phyloP scores from a whole-genome alignment of 2,329 filamentous ascomycete genomes.

The Phialophora tarda region DNA sequence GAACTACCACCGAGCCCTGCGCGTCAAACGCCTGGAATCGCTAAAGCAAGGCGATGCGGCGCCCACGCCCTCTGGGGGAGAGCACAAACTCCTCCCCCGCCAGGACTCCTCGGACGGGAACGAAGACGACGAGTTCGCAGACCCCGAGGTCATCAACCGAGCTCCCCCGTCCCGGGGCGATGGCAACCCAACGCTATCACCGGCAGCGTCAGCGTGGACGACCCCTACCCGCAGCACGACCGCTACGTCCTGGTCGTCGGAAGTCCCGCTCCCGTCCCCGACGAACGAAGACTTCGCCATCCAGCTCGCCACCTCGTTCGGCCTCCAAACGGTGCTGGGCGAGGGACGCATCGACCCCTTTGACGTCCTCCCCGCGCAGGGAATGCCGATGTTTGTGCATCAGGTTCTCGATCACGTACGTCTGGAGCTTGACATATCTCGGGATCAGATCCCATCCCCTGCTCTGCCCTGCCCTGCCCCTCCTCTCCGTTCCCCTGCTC shows the following conservation, averaged over 20 bases:
- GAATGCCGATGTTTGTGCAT: conserved; percentile 26
- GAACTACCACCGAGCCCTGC: conserved; percentile 31
- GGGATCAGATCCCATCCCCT: background rate
- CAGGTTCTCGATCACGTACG: conserved; percentile 32
- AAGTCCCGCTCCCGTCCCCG: background rate
- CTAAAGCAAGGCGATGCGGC: conserved; percentile 8
- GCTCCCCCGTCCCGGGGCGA: background rate
- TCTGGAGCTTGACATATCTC: background rate
- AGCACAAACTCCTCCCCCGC: background rate
- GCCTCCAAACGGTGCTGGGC: conserved; percentile 19
- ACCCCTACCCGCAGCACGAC: background rate
- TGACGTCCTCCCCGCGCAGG: conserved; percentile 20
- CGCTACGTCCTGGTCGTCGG: background rate
- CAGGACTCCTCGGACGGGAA: conserved; percentile 1
- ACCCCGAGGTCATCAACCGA: background rate
- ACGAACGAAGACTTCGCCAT: background rate
- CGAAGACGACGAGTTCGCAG: background rate
- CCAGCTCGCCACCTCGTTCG: background rate
- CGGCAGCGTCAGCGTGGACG: background rate
- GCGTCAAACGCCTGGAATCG: conserved; percentile 28
- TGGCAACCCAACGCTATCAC: background rate
- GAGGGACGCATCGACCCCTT: conserved; percentile 32
- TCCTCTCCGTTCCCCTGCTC: background rate
- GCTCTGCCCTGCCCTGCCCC: background rate
- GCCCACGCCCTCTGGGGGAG: background rate